Base-by-base conservation (phyloP, 2,329 filamentous ascomycete genomes). In the Microcyclospora tardicrescens region DNA sequence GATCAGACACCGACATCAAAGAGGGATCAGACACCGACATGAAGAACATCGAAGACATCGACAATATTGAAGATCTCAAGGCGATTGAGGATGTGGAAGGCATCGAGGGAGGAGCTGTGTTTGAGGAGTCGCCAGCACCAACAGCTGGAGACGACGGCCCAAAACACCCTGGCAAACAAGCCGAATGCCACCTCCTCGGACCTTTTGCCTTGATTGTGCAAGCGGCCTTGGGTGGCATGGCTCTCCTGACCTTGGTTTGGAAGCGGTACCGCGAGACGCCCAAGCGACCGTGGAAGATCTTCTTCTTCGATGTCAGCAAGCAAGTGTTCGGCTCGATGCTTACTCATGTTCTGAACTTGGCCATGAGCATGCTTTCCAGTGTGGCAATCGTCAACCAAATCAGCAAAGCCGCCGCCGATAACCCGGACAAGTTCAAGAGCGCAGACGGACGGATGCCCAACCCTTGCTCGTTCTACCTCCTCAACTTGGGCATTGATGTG, bases 241-340 rank as follows among this genome's bases (percentile, higher is more conserved):
- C 91, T 8, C 65, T 96, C 37, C 67, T 89, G 39, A 84, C 86
- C 1, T 72, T 98, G 35, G 89, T 96, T 6, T 93, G 77, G 67
- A 98, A 98, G 68, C 75, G 91, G 50, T 94, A 82, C 77, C 76
- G 84, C 48, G 91, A 98, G 64, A 73, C 84, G 41, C 89, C 91
- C 1, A 89, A 95, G 59, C 75, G 91, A 39, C 89, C 89, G 1
- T 57, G 96, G 55, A 93, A 93, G 71, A 86, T 98, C 48, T 98
- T 91, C 89, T 87, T 84, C 61, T 98, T 96, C 60, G 91, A 98
- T 58, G 91, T 79, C 16, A 93, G 85, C 27, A 98, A 98, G 68
- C 91, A 98, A 67, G 85, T 98, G 38, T 83, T 96, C 54, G 91
- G 91, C 15, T 93, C 86, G 24, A 79, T 86, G 34, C 71, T 98